Conservation (phyloP, 441 rosid species). For the Corymbia citriodora region DNA sequence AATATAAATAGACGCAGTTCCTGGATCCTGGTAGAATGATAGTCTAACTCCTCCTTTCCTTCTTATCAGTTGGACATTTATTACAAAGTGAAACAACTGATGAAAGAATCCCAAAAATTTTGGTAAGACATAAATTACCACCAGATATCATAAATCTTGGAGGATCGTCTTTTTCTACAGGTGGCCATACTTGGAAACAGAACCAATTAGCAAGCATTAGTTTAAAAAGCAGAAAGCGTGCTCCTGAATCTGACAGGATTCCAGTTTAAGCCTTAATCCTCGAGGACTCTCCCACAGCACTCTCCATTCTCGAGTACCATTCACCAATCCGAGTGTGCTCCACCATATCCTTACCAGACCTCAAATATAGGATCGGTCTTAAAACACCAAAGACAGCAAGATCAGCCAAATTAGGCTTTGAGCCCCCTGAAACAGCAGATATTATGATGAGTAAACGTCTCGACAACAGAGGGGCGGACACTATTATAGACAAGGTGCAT, state of each 20-base stretch:
- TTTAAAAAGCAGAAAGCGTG: background rate
- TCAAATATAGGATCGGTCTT: slow-evolving; percentile 34
- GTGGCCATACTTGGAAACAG: background rate
- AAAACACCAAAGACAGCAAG: slow-evolving; percentile 40
- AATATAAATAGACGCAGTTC: background rate
- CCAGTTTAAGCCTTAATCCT: slow-evolving; percentile 27
- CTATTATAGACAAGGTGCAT: background rate
- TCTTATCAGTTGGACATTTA: background rate
- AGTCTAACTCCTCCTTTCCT: no score
- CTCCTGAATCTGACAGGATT: background rate
- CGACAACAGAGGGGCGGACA: background rate
- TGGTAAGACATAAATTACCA: background rate
- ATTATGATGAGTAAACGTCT: background rate
- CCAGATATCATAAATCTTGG: background rate
- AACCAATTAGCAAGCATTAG: background rate
- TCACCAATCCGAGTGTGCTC: slow-evolving; percentile 35
- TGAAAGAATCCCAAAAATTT: background rate
- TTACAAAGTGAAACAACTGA: background rate
- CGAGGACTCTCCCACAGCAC: slow-evolving; percentile 30
- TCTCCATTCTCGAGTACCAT: slow-evolving; percentile 42
- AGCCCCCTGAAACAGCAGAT: slow-evolving; percentile 15
- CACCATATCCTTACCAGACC: slow-evolving; percentile 44
- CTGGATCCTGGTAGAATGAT: background rate
- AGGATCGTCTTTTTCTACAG: background rate
- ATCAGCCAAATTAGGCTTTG: slow-evolving; percentile 33